A percentile compares a stretch with the other conserved stretches of the same genome.
Conservation (phyloP, 441 rosid genomes). For the Erysimum pusillum region DNA sequence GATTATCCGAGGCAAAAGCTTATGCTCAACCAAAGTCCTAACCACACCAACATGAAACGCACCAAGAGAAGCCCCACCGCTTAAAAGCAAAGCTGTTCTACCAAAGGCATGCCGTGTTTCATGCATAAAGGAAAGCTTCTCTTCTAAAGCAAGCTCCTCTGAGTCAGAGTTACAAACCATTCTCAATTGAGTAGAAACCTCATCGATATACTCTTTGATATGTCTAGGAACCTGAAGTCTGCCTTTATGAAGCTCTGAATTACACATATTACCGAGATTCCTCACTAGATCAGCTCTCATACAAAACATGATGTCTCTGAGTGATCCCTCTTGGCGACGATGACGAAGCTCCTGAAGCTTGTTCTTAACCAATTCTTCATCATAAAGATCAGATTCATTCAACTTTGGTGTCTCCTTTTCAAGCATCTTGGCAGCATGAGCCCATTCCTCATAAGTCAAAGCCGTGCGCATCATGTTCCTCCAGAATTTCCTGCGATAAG, state of each 20-base stretch:
- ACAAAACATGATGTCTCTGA: slow-evolving; percentile 89
- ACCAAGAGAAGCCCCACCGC: slow-evolving; percentile 98
- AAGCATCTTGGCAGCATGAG: slow-evolving; percentile 96
- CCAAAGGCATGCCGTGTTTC: slow-evolving; percentile 97
- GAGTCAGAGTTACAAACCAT: slow-evolving; percentile 88
- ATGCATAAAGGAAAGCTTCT: slow-evolving; percentile 91
- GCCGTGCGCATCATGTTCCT: slow-evolving; percentile 95
- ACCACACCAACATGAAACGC: slow-evolving; percentile 91
- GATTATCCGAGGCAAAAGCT: slow-evolving; percentile 84
- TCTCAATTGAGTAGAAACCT: slow-evolving; percentile 86
- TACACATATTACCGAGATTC: slow-evolving; percentile 97
- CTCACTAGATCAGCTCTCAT: slow-evolving; percentile 97
- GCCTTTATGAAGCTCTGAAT: slow-evolving; percentile 94
- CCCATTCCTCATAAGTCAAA: slow-evolving; percentile 94
- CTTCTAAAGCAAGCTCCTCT: slow-evolving; percentile 87
- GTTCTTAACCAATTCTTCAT: slow-evolving; percentile 87
- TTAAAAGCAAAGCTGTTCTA: slow-evolving; percentile 92
- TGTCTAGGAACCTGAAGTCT: slow-evolving; percentile 91
- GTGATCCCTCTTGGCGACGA: slow-evolving; percentile 86
- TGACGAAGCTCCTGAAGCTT: slow-evolving; percentile 83
- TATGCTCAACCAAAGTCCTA: slow-evolving; percentile 85
- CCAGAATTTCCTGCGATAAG: slow-evolving; percentile 94
- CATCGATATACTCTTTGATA: slow-evolving; percentile 90
- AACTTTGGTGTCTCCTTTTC: slow-evolving; percentile 82
- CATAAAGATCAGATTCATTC: slow-evolving; percentile 82